Percentiles rank a stretch among this genome's conserved stretches.
Conservation (phyloP, 1,139 yeast species). For the Pichia kudriavzevii region DNA sequence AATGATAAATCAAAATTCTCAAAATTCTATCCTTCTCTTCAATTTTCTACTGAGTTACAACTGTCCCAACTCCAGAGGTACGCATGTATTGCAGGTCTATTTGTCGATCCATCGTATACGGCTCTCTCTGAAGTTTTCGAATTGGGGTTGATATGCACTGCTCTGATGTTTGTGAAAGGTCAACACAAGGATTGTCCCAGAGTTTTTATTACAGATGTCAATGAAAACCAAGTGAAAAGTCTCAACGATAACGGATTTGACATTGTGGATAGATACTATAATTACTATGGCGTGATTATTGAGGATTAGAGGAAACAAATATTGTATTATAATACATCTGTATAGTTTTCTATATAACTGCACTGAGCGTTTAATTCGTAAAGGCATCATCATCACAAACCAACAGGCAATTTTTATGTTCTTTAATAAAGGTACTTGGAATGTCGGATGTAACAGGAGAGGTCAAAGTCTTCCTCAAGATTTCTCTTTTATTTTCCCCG, state of each 20-base stretch:
- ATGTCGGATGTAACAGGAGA: slow-evolving; percentile 34
- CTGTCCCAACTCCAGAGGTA: no score
- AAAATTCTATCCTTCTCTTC: slow-evolving; percentile 45
- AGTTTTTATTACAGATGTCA: slow-evolving; percentile 23
- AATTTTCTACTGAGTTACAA: no score
- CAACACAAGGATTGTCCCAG: slow-evolving; percentile 12
- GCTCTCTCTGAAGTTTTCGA: slow-evolving; percentile 50
- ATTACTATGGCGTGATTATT: slow-evolving; percentile 8
- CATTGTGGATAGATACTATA: slow-evolving; percentile 9
- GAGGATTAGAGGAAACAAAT: neutral
- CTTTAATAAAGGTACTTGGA: slow-evolving; percentile 44
- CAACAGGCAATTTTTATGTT: slow-evolving; percentile 37
- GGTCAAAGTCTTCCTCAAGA: slow-evolving; percentile 37
- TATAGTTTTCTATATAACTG: neutral
- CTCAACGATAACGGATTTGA: slow-evolving; percentile 13
- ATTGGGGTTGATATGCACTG: slow-evolving; percentile 55
- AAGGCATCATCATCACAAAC: slow-evolving; percentile 33
- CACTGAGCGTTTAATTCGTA: neutral
- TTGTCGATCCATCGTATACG: slow-evolving; percentile 50
- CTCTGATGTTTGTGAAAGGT: slow-evolving; percentile 44
- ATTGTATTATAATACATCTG: neutral
- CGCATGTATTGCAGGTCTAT: slow-evolving; percentile 53
- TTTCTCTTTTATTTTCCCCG: slow-evolving; percentile 38
- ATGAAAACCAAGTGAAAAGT: slow-evolving; percentile 12
- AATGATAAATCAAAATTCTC: slow-evolving; percentile 44